Evolutionary conservation across 1,284 basidiomycete genomes (phyloP).

Genomic region (Neolentinus lepideus): DNA sequence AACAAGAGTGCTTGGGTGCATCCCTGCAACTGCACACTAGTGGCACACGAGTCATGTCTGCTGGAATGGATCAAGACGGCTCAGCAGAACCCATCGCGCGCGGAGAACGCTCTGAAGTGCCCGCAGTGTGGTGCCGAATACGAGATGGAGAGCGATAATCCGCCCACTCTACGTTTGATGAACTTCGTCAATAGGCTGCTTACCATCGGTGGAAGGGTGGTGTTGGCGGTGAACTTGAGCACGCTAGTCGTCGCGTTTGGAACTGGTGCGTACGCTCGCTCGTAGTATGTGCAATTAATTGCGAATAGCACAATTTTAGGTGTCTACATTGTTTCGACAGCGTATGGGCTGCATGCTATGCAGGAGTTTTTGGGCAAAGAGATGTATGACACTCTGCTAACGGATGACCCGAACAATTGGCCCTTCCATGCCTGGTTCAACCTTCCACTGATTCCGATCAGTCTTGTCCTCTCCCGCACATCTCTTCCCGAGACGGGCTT

Average conservation of each 20-base stretch:
- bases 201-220: constrained; percentile 39
- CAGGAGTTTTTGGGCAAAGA: constrained; percentile 61
- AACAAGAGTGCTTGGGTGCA: constrained; percentile 52
- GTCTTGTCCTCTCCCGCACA: constrained; percentile 49
- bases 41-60: constrained; percentile 74
- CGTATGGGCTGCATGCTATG: constrained; percentile 70
- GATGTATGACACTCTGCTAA: constrained; percentile 50
- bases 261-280: constrained; percentile 25
- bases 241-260: constrained; percentile 34
- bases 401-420: constrained; percentile 61
- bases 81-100: constrained; percentile 40
- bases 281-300: background rate
- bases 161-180: constrained; percentile 40
- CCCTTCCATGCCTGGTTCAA: constrained; percentile 66
- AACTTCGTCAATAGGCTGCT: constrained; percentile 40
- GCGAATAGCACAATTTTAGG: constrained; percentile 28
- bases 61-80: constrained; percentile 70
- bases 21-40: constrained; percentile 70
- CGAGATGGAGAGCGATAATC: constrained; percentile 57
- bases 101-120: constrained; percentile 63
- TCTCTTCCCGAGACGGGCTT: constrained; percentile 37
- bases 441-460: constrained; percentile 55
- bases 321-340: constrained; percentile 52
- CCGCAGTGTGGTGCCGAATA: constrained; percentile 69
- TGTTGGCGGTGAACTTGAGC: constrained; percentile 39